A percentile compares a stretch with the other conserved stretches of the same genome.
These are phyloP conservation scores for Aspergillus fumigatiaffinis DNA, from an alignment of 2,329 filamentous ascomycete genomes.

Conservation along the genomic window DNA sequence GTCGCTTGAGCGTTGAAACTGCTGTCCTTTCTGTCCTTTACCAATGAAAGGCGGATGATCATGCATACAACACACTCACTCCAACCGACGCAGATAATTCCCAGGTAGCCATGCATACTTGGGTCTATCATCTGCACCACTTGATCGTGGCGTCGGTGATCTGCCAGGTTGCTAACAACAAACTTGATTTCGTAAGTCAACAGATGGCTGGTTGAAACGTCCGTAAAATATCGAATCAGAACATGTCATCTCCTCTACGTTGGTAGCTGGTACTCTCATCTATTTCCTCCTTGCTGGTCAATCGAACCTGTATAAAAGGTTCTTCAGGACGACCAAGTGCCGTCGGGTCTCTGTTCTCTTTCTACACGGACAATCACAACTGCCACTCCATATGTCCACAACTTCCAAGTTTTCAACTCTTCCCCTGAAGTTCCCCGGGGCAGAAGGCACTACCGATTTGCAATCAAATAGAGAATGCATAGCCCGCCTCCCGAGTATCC, in stretches of 20 bases:
- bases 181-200: not conserved
- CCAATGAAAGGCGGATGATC: not conserved
- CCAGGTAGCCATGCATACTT: conserved; percentile 31
- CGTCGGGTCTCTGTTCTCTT: not conserved
- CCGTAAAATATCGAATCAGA: too few species aligned
- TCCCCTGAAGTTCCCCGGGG: not conserved
- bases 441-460: not conserved
- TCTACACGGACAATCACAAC: not conserved
- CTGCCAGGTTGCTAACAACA: not conserved
- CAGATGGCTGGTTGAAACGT: not conserved
- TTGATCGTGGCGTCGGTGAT: not conserved
- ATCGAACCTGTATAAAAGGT: not conserved
- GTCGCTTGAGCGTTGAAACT: not conserved
- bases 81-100: not conserved
- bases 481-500: not conserved
- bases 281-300: not conserved
- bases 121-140: not conserved
- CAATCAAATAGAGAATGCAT: not conserved
- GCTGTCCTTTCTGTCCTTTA: not conserved
- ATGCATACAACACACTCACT: not conserved
- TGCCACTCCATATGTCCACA: not conserved
- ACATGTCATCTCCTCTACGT: not conserved
- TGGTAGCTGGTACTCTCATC: not conserved
- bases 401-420: not conserved
- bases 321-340: not conserved